Evolutionary conservation across 1,284 basidiomycete species (phyloP).

Genomic region (Pyrrhoderma noxium): DNA sequence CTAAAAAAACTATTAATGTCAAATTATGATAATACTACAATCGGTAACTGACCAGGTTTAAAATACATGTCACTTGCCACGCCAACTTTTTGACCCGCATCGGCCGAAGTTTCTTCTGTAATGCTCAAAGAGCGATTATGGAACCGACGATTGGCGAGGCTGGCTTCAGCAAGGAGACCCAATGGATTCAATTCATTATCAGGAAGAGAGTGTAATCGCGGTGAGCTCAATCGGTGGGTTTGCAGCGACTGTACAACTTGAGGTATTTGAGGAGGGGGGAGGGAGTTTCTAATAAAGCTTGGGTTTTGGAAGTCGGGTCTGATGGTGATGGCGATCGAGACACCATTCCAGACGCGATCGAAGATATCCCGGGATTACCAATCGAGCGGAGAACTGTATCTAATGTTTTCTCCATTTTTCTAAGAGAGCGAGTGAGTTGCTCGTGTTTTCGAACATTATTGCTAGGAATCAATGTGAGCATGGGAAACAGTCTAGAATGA

Average conservation of each 20-base stretch:
- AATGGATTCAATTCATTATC: constrained; percentile 89
- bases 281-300: constrained; percentile 53
- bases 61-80: constrained; percentile 92
- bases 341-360: constrained; percentile 66
- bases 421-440: constrained; percentile 77
- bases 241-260: constrained; percentile 20
- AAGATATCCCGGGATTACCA: constrained; percentile 58
- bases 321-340: constrained; percentile 75
- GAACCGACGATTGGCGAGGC: constrained; percentile 75
- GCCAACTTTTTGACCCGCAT: constrained; percentile 46
- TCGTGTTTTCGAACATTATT: constrained; percentile 70
- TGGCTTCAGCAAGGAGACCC: constrained; percentile 86
- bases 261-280: constrained; percentile 39
- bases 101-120: constrained; percentile 12
- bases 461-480: constrained; percentile 24
- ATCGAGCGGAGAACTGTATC: constrained; percentile 82
- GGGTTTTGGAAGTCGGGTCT: constrained; percentile 38
- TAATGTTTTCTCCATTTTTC: constrained; percentile 89
- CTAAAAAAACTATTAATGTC: constrained; percentile 29
- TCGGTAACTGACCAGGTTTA: constrained; percentile 64
- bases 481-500: constrained; percentile 2
- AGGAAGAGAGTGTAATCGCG: constrained; percentile 80
- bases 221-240: constrained; percentile 41
- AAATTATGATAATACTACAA: constrained; percentile 28
- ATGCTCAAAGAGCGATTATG: constrained; percentile 24